A percentile compares a stretch with the other conserved stretches of the same genome.
phyloP scores from a whole-genome alignment of 202 grass and related monocot genomes.

The Brachypodium distachyon region DNA sequence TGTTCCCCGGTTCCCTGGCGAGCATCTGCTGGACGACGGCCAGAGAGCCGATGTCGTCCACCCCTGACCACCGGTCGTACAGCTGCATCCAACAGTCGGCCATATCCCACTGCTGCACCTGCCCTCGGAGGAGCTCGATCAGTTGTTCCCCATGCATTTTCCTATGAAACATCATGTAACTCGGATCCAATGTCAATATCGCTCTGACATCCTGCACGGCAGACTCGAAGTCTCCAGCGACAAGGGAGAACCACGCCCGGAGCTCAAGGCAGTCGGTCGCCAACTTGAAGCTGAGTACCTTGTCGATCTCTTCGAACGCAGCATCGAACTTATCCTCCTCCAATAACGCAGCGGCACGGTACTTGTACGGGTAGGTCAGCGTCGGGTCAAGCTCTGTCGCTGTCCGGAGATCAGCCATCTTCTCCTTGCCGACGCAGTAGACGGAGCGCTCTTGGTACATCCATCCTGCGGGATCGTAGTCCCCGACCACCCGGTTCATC shows the following conservation, averaged over 20 bases:
- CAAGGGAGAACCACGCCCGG: slow-evolving; percentile 77
- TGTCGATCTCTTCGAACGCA: slow-evolving; percentile 65
- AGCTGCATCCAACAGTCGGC: slow-evolving; percentile 98
- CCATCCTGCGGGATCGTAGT: slow-evolving; percentile 60
- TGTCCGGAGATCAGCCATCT: slow-evolving; percentile 46
- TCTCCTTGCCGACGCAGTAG: slow-evolving; percentile 82
- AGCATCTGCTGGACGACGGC: slow-evolving; percentile 96
- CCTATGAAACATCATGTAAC: slow-evolving; percentile 83
- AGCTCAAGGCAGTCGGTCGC: slow-evolving; percentile 76
- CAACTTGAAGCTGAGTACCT: slow-evolving; percentile 84
- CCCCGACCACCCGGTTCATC: slow-evolving; percentile 50
- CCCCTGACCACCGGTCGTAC: slow-evolving; percentile 84
- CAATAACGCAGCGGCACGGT: slow-evolving; percentile 49
- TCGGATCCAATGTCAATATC: slow-evolving; percentile 66
- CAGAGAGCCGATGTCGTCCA: slow-evolving; percentile 85
- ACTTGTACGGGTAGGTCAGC: slow-evolving; percentile 76
- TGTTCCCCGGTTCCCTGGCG: slow-evolving; percentile 70
- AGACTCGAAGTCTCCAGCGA: slow-evolving; percentile 47
- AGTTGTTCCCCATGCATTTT: slow-evolving; percentile 81
- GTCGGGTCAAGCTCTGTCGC: slow-evolving; percentile 79
- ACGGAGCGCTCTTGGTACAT: slow-evolving; percentile 86
- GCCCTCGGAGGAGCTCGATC: slow-evolving; percentile 60
- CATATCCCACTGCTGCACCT: slow-evolving; percentile 85
- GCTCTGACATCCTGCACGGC: slow-evolving; percentile 71
- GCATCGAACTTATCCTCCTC: slow-evolving; percentile 73